Conservation (phyloP, 495 filamentous ascomycete species). For the Physcia stellaris region DNA sequence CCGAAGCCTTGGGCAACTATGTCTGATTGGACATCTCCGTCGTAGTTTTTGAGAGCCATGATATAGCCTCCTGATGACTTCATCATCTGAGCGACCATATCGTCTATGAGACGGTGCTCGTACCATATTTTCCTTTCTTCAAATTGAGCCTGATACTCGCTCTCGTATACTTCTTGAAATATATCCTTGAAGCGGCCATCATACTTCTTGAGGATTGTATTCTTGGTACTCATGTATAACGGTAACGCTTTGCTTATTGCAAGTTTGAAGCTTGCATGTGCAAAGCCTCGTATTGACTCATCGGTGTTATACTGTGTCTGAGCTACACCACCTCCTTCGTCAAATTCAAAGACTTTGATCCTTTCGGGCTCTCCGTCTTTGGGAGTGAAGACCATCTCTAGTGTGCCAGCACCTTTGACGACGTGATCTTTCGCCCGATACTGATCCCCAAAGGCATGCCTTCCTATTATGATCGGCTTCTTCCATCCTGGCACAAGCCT, state of each 20-base stretch:
- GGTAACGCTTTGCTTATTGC: slow-evolving; percentile 76
- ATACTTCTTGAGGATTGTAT: slow-evolving; percentile 98
- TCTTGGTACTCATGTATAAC: slow-evolving; percentile 98
- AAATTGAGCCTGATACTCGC: slow-evolving; percentile 72
- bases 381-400: slow-evolving; percentile 90
- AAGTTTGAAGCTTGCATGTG: slow-evolving; percentile 90
- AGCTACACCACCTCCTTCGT: slow-evolving; percentile 65
- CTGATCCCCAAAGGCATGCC: slow-evolving; percentile 97
- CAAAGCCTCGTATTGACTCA: slow-evolving; percentile 87
- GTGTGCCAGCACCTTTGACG: slow-evolving; percentile 63
- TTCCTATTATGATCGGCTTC: slow-evolving; percentile 95
- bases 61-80: slow-evolving; percentile 90
- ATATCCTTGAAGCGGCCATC: slow-evolving; percentile 98
- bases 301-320: slow-evolving; percentile 97
- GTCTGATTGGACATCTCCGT: slow-evolving; percentile 97
- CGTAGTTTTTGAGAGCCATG: slow-evolving; percentile 99
- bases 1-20: slow-evolving; percentile 97
- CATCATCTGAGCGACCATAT: slow-evolving; percentile 99
- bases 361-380: slow-evolving; percentile 65
- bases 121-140: slow-evolving; percentile 93
- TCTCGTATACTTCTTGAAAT: slow-evolving; percentile 93
- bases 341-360: slow-evolving; percentile 84
- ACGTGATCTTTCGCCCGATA: slow-evolving; percentile 91
- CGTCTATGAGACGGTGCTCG: slow-evolving; percentile 96
- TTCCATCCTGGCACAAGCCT: slow-evolving; percentile 93